Percentiles rank a stretch among this genome's conserved stretches.
These are phyloP conservation scores for Pseudogymnoascus sp. DNA, from an alignment of 2,329 filamentous ascomycete genomes.

Conservation along the genomic window DNA sequence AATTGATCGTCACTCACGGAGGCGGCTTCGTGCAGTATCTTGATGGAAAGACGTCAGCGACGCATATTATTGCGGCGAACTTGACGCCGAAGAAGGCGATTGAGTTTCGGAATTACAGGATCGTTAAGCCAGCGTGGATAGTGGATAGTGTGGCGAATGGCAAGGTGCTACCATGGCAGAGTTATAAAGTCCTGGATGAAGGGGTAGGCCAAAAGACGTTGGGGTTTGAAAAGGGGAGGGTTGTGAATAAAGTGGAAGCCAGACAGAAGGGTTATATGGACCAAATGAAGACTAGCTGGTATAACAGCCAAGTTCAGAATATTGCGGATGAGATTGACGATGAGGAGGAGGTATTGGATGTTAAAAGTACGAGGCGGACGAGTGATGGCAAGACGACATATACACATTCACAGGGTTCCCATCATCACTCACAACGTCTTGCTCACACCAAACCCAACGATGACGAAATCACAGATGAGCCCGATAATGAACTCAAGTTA, in stretches of 20 bases:
- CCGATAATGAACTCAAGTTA: not conserved
- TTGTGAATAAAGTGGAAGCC: conserved; percentile 60
- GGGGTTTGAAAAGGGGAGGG: conserved; percentile 52
- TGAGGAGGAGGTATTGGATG: conserved; percentile 29
- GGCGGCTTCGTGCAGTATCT: conserved; percentile 92
- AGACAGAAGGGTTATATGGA: conserved; percentile 65
- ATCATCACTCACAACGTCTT: not conserved
- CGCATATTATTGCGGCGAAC: conserved; percentile 88
- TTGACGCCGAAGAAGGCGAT: conserved; percentile 88
- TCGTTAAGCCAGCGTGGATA: conserved; percentile 93
- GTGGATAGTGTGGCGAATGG: conserved; percentile 81
- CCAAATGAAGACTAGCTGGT: conserved; percentile 78
- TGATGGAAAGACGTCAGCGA: conserved; percentile 88
- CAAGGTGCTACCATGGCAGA: conserved; percentile 75
- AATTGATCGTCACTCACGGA: conserved; percentile 84
- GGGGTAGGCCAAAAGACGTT: conserved; percentile 76
- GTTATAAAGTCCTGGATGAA: conserved; percentile 79
- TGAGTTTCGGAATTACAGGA: conserved; percentile 80
- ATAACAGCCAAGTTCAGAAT: conserved; percentile 62
- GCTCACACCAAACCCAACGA: not conserved
- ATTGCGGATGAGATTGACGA: conserved; percentile 37
- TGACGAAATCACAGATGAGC: not conserved
- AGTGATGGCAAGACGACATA: not conserved
- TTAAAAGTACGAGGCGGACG: conserved; percentile 5
- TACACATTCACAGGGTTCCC: not conserved